Base-by-base conservation (phyloP, 495 filamentous ascomycete genomes). In the Podospora comata region DNA sequence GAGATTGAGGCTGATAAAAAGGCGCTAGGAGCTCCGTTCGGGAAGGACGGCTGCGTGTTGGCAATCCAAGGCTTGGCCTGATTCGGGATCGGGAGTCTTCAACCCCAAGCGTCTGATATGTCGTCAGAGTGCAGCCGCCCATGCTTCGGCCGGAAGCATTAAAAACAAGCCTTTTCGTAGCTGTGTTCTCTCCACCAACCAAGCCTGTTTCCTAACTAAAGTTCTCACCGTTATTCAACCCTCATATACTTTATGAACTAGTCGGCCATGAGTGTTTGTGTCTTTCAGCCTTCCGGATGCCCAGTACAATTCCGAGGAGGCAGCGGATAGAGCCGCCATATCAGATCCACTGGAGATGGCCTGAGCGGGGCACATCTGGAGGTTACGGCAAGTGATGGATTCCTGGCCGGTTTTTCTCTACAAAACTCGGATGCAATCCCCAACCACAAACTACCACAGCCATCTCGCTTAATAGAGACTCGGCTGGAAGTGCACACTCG, bases 71-170 rank as follows among this genome's bases (percentile, higher is more conserved):
- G 26, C 59, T 61, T 61, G 59, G 59, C 59, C 23, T 60, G 16
- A 48, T 48, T 16, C 39, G 15, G 15, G 39, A 16, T 2, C 39
- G 9, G 39, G 9, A 13, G 5, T 13, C 2, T 48, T 48, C 39
- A 48, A 48, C 15, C 3, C n/a, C 34, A 34, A 48, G 39, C 34
- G 34, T 18, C 39, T 23, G 23, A 23, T 23, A 65, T 62, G 67
- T 57, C 63, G 64, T 58, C 67, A 69, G 67, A 27, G 53, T 65
- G 53, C 68, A 65, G 64, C 54, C 15, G 39, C 39, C 39, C 39
- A 48, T 48, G 39, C 39, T 48, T 11, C 39, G 15, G 39, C 39
- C 39, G 39, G 39, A 48, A 6, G 34, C 34, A 11, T 39, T 39
- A 11, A 39, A 39, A 39, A 2, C 39, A 48, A 48, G 30, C 30